phyloP scores from a whole-genome alignment of 1,284 basidiomycete genomes.

The Malassezia sympodialis region DNA sequence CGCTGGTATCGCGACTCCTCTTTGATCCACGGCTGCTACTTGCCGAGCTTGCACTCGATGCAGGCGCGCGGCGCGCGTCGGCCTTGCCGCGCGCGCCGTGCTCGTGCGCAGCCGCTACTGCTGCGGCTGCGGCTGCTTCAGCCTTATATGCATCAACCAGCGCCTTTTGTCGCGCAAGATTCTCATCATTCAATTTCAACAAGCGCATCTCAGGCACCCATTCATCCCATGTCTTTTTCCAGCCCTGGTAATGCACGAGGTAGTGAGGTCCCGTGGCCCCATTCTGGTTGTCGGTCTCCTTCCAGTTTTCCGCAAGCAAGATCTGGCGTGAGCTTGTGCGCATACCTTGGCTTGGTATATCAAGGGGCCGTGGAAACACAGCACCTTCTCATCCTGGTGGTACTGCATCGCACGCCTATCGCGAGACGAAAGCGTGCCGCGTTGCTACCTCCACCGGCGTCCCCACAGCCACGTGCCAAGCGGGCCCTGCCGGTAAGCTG shows the following conservation, averaged over 20 bases:
- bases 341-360: constrained; percentile 81
- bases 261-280: constrained; percentile 70
- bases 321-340: constrained; percentile 51
- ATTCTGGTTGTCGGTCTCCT: constrained; percentile 58
- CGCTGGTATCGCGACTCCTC: constrained; percentile 15
- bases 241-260: constrained; percentile 96
- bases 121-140: constrained; percentile 29
- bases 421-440: background rate
- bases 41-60: constrained; percentile 18
- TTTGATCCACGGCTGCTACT: constrained; percentile 16
- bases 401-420: constrained; percentile 44
- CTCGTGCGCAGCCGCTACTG: constrained; percentile 15
- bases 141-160: constrained; percentile 47
- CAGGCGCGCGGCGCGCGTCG: constrained; percentile 23
- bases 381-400: constrained; percentile 63
- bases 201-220: constrained; percentile 79
- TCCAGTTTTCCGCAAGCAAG: constrained; percentile 67
- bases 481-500: background rate
- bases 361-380: constrained; percentile 87
- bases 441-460: background rate
- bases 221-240: constrained; percentile 99
- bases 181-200: constrained; percentile 75
- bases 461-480: background rate
- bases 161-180: constrained; percentile 63
- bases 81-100: background rate